Conservation (phyloP, 768 basidiomycete species). For the Suillus luteus region DNA sequence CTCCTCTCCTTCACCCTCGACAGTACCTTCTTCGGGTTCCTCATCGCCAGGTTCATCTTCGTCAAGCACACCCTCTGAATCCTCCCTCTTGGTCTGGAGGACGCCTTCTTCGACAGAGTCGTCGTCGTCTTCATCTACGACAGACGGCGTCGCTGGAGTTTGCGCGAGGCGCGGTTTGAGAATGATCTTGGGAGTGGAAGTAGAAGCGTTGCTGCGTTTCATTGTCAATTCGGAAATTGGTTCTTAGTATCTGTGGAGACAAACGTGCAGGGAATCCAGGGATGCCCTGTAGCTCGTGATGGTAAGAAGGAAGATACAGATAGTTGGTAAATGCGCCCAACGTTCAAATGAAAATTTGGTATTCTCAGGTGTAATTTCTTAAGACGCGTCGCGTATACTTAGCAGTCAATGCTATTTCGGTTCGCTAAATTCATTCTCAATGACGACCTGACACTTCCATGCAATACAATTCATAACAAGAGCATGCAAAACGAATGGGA, state of each 20-base stretch:
- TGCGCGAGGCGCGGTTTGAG: constrained; percentile 40
- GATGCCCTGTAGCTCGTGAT: background rate
- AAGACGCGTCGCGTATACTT: background rate
- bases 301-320: background rate
- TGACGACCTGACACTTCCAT: background rate
- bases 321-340: background rate
- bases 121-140: constrained; percentile 26
- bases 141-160: constrained; percentile 15
- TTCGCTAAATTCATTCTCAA: background rate
- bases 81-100: constrained; percentile 32
- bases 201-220: constrained; percentile 27
- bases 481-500: constrained; percentile 4
- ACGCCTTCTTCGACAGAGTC: constrained; percentile 24
- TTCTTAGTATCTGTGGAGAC: background rate
- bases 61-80: constrained; percentile 30
- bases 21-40: constrained; percentile 26
- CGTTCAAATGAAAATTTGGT: background rate
- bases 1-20: constrained; percentile 32
- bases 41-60: constrained; percentile 35
- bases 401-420: background rate
- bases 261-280: background rate
- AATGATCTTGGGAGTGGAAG: constrained; percentile 39
- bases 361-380: too few relatives aligned
- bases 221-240: constrained; percentile 11
- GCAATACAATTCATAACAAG: background rate